phyloP scores from a whole-genome alignment of 2,329 filamentous ascomycete genomes.

The Hysterium pulicare region DNA sequence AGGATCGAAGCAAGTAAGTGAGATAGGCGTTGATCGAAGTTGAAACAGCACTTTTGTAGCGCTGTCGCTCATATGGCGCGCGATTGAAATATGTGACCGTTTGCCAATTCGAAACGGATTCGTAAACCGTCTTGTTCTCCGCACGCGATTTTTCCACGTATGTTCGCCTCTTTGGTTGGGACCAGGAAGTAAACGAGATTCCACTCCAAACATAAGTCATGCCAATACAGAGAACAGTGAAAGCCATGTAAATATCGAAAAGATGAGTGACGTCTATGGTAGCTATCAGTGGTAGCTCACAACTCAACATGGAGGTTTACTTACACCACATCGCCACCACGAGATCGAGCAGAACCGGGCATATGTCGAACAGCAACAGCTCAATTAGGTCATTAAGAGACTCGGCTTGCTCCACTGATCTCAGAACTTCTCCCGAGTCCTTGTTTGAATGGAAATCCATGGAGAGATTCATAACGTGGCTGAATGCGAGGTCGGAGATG shows the following conservation, averaged over 20 bases:
- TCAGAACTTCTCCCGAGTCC: conserved; percentile 61
- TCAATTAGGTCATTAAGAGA: conserved; percentile 60
- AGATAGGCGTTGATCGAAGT: conserved; percentile 35
- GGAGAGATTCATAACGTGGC: conserved; percentile 65
- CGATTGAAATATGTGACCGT: conserved; percentile 61
- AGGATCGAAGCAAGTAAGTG: conserved; percentile 28
- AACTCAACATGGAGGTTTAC: no score
- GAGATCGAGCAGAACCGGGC: conserved; percentile 62
- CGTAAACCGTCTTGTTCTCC: conserved; percentile 54
- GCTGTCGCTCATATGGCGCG: conserved; percentile 50
- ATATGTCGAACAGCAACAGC: conserved; percentile 56
- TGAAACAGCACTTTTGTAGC: conserved; percentile 44
- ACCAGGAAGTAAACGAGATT: conserved; percentile 43
- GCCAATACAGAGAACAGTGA: conserved; percentile 37
- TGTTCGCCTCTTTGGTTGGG: conserved; percentile 37
- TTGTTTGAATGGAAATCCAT: conserved; percentile 69
- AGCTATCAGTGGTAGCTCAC: no score
- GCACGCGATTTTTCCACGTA: conserved; percentile 46
- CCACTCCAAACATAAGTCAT: conserved; percentile 53
- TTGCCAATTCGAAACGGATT: conserved; percentile 59
- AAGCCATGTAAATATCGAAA: conserved; percentile 55
- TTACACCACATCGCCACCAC: conserved; percentile 56
- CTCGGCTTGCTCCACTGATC: conserved; percentile 61
- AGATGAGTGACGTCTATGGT: conserved; percentile 60
- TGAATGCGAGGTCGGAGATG: conserved; percentile 60